phyloP scores from a whole-genome alignment of 1,139 yeast genomes.

The Lodderomyces pseudojiufengensis region DNA sequence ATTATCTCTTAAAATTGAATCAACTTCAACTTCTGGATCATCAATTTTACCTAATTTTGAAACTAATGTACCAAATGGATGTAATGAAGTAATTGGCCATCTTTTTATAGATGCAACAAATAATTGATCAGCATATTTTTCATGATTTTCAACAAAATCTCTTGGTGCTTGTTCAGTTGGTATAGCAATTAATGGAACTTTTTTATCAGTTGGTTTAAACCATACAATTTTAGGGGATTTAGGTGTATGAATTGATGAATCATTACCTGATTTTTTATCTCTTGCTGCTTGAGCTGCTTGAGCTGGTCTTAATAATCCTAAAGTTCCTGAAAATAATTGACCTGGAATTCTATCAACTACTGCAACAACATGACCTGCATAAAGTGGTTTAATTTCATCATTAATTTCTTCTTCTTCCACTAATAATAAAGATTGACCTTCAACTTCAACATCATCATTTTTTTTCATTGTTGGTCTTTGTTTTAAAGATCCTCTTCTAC shows the following conservation, averaged over 20 bases:
- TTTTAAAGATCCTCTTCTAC: slow-evolving; percentile 85
- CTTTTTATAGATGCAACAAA: slow-evolving; percentile 95
- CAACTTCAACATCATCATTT: slow-evolving; percentile 97
- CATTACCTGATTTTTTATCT: slow-evolving; percentile 56
- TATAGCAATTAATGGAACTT: slow-evolving; percentile 95
- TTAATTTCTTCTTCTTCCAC: slow-evolving; percentile 95
- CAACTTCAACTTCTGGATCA: slow-evolving; percentile 76
- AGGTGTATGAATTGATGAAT: slow-evolving; percentile 46
- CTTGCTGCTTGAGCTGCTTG: slow-evolving; percentile 88
- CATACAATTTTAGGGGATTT: slow-evolving; percentile 91
- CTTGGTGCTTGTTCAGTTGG: slow-evolving; percentile 98
- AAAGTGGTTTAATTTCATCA: slow-evolving; percentile 88
- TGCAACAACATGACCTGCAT: slow-evolving; percentile 98
- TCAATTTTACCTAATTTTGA: slow-evolving; percentile 82
- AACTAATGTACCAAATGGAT: slow-evolving; percentile 93
- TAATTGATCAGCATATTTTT: slow-evolving; percentile 70
- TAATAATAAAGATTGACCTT: slow-evolving; percentile 86
- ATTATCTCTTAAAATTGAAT: slow-evolving; percentile 87
- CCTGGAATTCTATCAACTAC: slow-evolving; percentile 97
- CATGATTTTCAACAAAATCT: slow-evolving; percentile 92
- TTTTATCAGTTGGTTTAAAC: slow-evolving; percentile 98
- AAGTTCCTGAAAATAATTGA: slow-evolving; percentile 88
- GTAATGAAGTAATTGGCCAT: slow-evolving; percentile 98
- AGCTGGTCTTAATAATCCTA: slow-evolving; percentile 91
- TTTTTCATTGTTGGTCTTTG: slow-evolving; percentile 98